These are phyloP conservation scores for Onygenales sp. DNA, from an alignment of 2,329 filamentous ascomycete genomes.

Conservation along the genomic window DNA sequence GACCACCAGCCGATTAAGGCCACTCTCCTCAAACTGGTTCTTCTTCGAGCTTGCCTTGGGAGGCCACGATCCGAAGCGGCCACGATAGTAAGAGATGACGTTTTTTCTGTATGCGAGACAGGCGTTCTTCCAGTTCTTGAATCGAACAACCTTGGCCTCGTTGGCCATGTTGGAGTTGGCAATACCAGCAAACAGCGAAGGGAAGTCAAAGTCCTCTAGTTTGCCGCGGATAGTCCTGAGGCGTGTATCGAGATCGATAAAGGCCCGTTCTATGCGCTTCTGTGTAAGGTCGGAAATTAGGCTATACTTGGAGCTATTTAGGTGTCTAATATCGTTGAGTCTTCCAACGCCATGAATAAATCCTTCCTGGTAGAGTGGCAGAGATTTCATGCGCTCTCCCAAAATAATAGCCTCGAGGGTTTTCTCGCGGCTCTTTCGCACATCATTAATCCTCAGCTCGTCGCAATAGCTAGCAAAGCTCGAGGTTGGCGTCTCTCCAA, in stretches of 20 bases:
- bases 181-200: slow-evolving; percentile 76
- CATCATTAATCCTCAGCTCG: slow-evolving; percentile 67
- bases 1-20: slow-evolving; percentile 75
- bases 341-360: slow-evolving; percentile 89
- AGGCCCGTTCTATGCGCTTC: slow-evolving; percentile 71
- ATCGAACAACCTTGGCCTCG: slow-evolving; percentile 69
- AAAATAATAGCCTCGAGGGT: slow-evolving; percentile 83
- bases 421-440: slow-evolving; percentile 73
- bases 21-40: slow-evolving; percentile 76
- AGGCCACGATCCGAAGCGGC: slow-evolving; percentile 68
- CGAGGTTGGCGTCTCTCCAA: slow-evolving; percentile 48
- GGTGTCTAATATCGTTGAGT: slow-evolving; percentile 60
- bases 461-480: slow-evolving; percentile 56
- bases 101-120: slow-evolving; percentile 69
- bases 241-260: slow-evolving; percentile 67
- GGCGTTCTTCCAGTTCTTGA: slow-evolving; percentile 70
- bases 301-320: slow-evolving; percentile 59
- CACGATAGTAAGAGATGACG: slow-evolving; percentile 59
- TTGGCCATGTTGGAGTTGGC: slow-evolving; percentile 70
- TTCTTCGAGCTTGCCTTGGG: slow-evolving; percentile 88
- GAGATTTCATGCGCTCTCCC: slow-evolving; percentile 75
- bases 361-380: slow-evolving; percentile 77
- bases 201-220: slow-evolving; percentile 84
- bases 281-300: slow-evolving; percentile 62
- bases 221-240: slow-evolving; percentile 61